Percentiles rank a stretch among this genome's conserved stretches.
phyloP scores from a whole-genome alignment of 176 grass and related monocot genomes.

The Carex kokanica region DNA sequence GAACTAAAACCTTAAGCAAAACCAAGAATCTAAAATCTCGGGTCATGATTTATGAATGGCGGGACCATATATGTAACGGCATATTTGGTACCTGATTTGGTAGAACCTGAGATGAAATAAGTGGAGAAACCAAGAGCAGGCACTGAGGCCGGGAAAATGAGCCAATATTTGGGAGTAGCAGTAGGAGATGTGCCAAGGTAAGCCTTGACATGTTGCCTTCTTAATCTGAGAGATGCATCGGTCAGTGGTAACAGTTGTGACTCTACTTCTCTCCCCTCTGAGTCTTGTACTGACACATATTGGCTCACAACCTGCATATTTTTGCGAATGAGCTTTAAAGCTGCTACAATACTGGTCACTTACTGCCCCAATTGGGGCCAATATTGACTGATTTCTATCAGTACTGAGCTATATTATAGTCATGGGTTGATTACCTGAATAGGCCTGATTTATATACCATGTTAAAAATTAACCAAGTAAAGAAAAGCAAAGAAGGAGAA shows the following conservation, averaged over 20 bases:
- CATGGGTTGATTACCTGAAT: background rate
- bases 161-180: conserved; percentile 79
- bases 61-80: conserved; percentile 3
- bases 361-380: background rate
- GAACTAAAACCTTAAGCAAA: background rate
- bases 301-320: conserved; percentile 65
- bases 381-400: background rate
- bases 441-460: background rate
- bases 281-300: conserved; percentile 71
- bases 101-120: conserved; percentile 65
- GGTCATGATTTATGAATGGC: background rate
- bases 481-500: conserved; percentile 19
- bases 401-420: background rate
- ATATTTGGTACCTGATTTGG: conserved; percentile 55
- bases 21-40: background rate
- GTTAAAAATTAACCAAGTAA: background rate
- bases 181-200: conserved; percentile 47
- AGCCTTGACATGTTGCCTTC: conserved; percentile 63
- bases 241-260: conserved; percentile 79
- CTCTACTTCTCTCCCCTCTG: conserved; percentile 79
- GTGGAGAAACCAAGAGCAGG: conserved; percentile 84
- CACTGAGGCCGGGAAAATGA: conserved; percentile 71
- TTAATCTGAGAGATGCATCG: conserved; percentile 45
- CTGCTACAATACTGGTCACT: conserved; percentile 17
- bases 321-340: conserved; percentile 21